phyloP scores from a whole-genome alignment of 495 filamentous ascomycete species.

The Immersiella caudata region DNA sequence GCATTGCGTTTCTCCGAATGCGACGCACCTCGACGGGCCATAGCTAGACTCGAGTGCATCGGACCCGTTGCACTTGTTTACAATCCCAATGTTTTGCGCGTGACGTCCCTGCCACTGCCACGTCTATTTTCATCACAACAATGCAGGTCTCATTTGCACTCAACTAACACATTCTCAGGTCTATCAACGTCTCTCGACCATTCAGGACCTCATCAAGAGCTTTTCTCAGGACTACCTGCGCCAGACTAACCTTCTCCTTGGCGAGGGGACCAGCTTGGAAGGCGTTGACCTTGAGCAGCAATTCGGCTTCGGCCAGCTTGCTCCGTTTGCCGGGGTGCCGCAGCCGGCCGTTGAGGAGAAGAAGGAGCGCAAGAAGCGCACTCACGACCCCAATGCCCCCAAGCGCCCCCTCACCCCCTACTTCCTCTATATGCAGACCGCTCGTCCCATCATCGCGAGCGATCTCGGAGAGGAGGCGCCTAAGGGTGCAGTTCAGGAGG shows the following conservation, averaged over 20 bases:
- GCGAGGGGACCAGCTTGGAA: constrained; percentile 57
- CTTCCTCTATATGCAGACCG: constrained; percentile 88
- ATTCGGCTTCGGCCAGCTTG: constrained; percentile 34
- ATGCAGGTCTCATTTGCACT: not conserved
- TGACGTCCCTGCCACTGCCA: not conserved
- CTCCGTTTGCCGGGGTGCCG: constrained; percentile 36
- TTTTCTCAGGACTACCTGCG: constrained; percentile 78
- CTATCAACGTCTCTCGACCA: constrained; percentile 69
- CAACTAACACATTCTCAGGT: constrained; percentile 57
- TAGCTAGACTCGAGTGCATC: no score
- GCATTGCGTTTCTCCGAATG: not conserved
- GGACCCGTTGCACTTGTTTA: not conserved
- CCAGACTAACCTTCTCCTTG: constrained; percentile 78
- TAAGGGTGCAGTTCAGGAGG: constrained; percentile 78
- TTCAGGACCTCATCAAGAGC: constrained; percentile 72
- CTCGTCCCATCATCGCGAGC: constrained; percentile 71
- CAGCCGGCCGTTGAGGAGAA: constrained; percentile 59
- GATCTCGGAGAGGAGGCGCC: constrained; percentile 72
- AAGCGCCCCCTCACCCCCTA: constrained; percentile 92
- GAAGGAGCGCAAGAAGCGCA: constrained; percentile 86
- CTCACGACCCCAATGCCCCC: constrained; percentile 88
- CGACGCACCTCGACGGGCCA: not conserved
- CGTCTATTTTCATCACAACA: not conserved
- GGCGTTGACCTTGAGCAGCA: constrained; percentile 27
- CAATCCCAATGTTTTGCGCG: not conserved